phyloP scores from a whole-genome alignment of 2,329 filamentous ascomycete species.

The Neopestalotiopsis clavispora region DNA sequence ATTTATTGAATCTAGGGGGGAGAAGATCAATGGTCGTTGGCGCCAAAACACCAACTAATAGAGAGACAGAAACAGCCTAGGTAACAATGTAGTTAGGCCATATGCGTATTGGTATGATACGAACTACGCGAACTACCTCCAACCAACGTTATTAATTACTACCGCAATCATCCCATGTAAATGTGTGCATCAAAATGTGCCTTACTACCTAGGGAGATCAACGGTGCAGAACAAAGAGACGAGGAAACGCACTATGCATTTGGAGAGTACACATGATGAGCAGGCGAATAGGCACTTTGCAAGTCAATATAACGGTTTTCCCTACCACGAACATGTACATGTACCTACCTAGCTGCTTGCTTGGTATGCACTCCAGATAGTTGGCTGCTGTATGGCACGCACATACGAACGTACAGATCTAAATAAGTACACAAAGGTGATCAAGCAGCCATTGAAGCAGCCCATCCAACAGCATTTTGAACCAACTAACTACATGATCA shows the following conservation, averaged over 20 bases:
- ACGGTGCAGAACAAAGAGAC: not conserved
- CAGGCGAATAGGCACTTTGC: not conserved
- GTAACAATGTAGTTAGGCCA: not conserved
- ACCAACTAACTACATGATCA: too few species aligned
- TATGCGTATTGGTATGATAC: not conserved
- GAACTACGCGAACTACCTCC: conserved; percentile 1
- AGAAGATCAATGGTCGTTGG: not conserved
- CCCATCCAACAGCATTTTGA: too few species aligned
- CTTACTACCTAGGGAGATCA: not conserved
- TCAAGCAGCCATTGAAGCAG: too few species aligned
- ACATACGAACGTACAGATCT: too few species aligned
- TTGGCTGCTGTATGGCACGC: too few species aligned
- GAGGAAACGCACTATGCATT: not conserved
- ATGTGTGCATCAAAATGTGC: not conserved
- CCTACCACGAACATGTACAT: too few species aligned
- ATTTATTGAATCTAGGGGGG: not conserved
- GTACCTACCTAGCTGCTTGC: too few species aligned
- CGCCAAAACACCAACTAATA: not conserved
- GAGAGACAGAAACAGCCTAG: not conserved
- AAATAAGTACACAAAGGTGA: too few species aligned
- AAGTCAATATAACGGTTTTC: too few species aligned
- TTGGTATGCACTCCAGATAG: too few species aligned
- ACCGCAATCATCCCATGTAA: not conserved
- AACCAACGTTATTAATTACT: not conserved
- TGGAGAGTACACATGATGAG: not conserved